Percentiles rank a stretch among this genome's conserved stretches.
Evolutionary conservation across 768 basidiomycete genomes (phyloP).

Genomic region (Hypholoma fasciculare): DNA sequence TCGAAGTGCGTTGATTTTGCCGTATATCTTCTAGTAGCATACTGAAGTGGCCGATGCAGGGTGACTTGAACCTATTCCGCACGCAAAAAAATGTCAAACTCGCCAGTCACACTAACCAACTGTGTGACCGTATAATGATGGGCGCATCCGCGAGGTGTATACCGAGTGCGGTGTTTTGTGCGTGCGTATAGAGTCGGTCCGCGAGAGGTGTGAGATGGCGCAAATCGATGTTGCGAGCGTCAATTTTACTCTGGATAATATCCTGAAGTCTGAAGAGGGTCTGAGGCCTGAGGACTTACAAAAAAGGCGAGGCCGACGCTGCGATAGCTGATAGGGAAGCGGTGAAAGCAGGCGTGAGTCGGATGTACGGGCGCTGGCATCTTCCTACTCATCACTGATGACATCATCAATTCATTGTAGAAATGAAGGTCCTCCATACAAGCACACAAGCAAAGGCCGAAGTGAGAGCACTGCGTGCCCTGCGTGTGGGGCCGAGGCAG

Average conservation of each 20-base stretch:
- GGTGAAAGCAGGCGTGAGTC: slow-evolving; percentile 30
- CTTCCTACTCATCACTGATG: slow-evolving; percentile 51
- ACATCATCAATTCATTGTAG: slow-evolving; percentile 39
- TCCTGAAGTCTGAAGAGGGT: neutral
- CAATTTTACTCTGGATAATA: neutral
- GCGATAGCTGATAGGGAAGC: slow-evolving; percentile 17
- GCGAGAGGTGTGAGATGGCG: neutral
- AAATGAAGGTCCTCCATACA: slow-evolving; percentile 25
- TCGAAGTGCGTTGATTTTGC: slow-evolving; percentile 6
- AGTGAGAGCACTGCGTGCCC: slow-evolving; percentile 9
- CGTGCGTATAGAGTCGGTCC: slow-evolving; percentile 34
- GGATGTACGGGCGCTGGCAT: slow-evolving; percentile 34
- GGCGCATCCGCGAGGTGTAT: slow-evolving; percentile 38
- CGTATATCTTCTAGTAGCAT: too few relatives aligned
- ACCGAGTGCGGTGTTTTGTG: slow-evolving; percentile 33
- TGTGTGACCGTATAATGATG: slow-evolving; percentile 40
- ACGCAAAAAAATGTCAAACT: slow-evolving; percentile 41
- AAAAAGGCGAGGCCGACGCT: slow-evolving; percentile 24
- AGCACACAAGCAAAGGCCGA: slow-evolving; percentile 2
- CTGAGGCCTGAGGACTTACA: slow-evolving; percentile 18
- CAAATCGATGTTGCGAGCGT: neutral
- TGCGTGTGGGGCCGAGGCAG: slow-evolving; percentile 11
- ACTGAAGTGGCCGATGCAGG: slow-evolving; percentile 13
- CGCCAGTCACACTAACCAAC: slow-evolving; percentile 37
- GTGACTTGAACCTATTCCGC: slow-evolving; percentile 32